Evolutionary conservation across 768 basidiomycete genomes (phyloP), one percentile per base, ranked within the genome.

Genomic region (Zangia roseola): DNA sequence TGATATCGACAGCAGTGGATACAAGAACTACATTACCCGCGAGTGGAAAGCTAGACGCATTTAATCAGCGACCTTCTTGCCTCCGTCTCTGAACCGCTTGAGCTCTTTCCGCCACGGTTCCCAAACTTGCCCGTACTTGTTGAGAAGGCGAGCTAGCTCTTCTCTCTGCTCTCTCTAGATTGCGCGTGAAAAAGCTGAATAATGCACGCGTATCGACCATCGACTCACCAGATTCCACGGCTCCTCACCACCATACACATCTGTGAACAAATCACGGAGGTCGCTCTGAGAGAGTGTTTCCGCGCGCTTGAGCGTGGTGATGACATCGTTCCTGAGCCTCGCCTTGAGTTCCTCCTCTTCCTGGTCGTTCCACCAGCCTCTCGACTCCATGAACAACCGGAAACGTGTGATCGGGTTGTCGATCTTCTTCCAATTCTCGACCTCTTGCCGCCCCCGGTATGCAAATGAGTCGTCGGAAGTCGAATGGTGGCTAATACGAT

Each of bases 401-500:
- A 94, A 90, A 25, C 93, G 84, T 21, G 78, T 76, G 49, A 93
- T 82, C 2, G 93, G 93, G 63, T 94, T 94, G 53, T 95, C 91
- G 47, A 97, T 83, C 26, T 89, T 84, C 71, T 91, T 94, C 61
- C 88, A 81, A 57, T 94, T 87, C 68, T 95, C 91, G 25, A 97
- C 94, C 61, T 95, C 94, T 47, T 90, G 80, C 17, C 89, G 80
- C 1, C 89, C 78, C 34, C 94, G 83, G 66, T 97, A 97, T 19
- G 93, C 94, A 60, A 90, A 94, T 5, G 92, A 94, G 67, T 97
- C 94, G 60, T 97, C 94, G 10, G 94, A 95, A 0, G 91, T 94
- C 16, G 90, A 92, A 64, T 94, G 92, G 63, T 97, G 93, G n/a
- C 93, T 88, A 12, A 97, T 86, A 23, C 93, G 82, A 62, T 95